phyloP scores from a whole-genome alignment of 2,329 filamentous ascomycete genomes.

The Colletotrichum nymphaeae region DNA sequence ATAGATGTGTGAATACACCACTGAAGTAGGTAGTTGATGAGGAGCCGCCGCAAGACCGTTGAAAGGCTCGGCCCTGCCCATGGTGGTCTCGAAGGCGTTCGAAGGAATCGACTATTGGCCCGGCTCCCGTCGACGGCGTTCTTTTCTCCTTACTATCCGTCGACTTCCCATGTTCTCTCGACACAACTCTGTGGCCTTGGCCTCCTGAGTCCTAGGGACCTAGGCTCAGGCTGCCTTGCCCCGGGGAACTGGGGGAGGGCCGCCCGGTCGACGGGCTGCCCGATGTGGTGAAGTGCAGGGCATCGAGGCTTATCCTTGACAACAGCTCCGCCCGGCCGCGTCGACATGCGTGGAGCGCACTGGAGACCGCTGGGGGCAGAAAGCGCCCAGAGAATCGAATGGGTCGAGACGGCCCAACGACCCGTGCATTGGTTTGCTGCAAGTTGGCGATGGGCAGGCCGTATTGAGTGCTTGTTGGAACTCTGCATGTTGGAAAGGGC shows the following conservation, averaged over 20 bases:
- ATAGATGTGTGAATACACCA: no score
- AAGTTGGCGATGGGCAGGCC: neutral
- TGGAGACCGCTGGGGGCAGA: neutral
- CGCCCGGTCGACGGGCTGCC: slow-evolving; percentile 4
- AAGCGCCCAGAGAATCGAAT: neutral
- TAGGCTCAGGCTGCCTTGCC: neutral
- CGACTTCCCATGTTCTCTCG: slow-evolving; percentile 2
- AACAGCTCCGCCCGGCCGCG: slow-evolving; percentile 6
- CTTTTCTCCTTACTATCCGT: slow-evolving; percentile 18
- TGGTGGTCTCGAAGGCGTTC: neutral
- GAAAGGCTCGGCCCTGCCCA: slow-evolving; percentile 1
- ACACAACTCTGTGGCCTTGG: neutral
- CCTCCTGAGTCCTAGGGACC: no score
- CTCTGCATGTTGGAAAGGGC: neutral
- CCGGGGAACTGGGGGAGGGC: slow-evolving; percentile 24
- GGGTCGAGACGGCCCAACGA: neutral
- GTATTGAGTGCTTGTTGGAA: neutral
- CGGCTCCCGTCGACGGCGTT: neutral
- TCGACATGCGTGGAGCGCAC: neutral
- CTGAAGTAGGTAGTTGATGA: no score
- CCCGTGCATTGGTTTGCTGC: neutral
- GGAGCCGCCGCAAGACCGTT: neutral
- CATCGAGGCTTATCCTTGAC: neutral
- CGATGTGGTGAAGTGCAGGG: slow-evolving; percentile 8
- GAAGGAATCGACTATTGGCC: neutral